Percentiles rank a stretch among this genome's conserved stretches.
Evolutionary conservation across 768 basidiomycete genomes (phyloP).

Genomic region (Ramaria sp.): DNA sequence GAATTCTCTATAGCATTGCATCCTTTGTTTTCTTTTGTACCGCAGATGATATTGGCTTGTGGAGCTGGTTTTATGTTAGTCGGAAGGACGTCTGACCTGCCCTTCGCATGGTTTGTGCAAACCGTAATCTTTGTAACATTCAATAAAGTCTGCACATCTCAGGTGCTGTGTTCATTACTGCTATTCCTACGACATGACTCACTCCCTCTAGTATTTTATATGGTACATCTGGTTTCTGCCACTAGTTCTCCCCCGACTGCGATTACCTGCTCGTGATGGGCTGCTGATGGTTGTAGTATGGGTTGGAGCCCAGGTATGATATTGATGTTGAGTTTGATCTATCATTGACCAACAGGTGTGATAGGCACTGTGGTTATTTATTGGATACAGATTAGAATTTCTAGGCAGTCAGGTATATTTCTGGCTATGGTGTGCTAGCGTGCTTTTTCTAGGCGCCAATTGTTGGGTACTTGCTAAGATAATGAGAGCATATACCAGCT

Average conservation of each 20-base stretch:
- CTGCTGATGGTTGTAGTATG: constrained; percentile 44
- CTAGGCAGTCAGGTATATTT: constrained; percentile 65
- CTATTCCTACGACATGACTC: not conserved
- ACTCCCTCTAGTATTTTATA: constrained; percentile 69
- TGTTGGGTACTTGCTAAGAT: constrained; percentile 67
- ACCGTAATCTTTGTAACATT: constrained; percentile 88
- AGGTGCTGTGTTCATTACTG: constrained; percentile 37
- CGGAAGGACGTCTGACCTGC: constrained; percentile 43
- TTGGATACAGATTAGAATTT: constrained; percentile 88
- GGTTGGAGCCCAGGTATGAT: constrained; percentile 46
- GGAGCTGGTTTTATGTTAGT: constrained; percentile 69
- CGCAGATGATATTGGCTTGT: constrained; percentile 67
- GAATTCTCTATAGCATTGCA: not conserved
- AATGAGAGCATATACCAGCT: constrained; percentile 22
- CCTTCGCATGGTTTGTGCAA: constrained; percentile 86
- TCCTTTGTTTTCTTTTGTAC: constrained; percentile 71
- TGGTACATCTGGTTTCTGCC: constrained; percentile 93
- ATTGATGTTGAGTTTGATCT: not conserved
- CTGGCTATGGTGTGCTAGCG: constrained; percentile 66
- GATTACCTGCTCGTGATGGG: constrained; percentile 35
- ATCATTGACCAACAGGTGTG: not conserved
- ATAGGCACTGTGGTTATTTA: constrained; percentile 79
- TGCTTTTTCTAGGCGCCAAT: constrained; percentile 67
- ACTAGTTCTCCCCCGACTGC: constrained; percentile 59
- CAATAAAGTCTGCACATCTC: constrained; percentile 98